Evolutionary conservation across 352 stramenopile genomes (phyloP).

Genomic region (Peronospora tabacina): DNA sequence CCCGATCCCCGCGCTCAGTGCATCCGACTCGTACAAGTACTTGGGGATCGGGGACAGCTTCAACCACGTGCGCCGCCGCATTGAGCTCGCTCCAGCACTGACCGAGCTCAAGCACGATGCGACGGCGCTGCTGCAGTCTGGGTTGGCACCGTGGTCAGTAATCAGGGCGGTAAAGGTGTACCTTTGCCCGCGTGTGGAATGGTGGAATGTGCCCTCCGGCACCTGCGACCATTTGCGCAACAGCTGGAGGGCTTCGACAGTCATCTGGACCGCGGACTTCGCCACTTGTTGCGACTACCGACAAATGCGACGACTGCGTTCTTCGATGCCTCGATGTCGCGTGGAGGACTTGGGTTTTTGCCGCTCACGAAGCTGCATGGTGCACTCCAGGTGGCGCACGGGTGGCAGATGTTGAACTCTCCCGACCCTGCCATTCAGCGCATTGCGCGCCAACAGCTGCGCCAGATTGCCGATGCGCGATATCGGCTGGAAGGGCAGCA

Average conservation of each 20-base stretch:
- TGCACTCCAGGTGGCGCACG: constrained; percentile 14
- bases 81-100: too few relatives aligned
- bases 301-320: constrained; percentile 1
- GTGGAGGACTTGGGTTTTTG: constrained; percentile 1
- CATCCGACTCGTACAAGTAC: not conserved
- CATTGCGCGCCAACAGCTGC: constrained; percentile 1
- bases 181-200: not conserved
- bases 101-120: constrained; percentile 8
- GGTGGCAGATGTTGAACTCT: constrained; percentile 17
- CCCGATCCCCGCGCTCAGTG: not conserved
- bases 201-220: not conserved
- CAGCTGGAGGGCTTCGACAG: too few relatives aligned
- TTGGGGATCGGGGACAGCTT: constrained; percentile 1
- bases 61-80: too few relatives aligned
- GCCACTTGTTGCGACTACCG: constrained; percentile 8
- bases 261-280: constrained; percentile 5
- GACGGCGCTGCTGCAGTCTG: constrained; percentile 3
- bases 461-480: constrained; percentile 4
- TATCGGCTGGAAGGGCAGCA: constrained; percentile 5
- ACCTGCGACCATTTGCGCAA: not conserved
- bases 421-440: not conserved
- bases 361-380: too few relatives aligned
- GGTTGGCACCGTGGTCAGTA: not conserved
- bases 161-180: not conserved
- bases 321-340: constrained; percentile 12